Conservation (phyloP, 108 stramenopile genomes). For the Mediolabrus comicus region DNA sequence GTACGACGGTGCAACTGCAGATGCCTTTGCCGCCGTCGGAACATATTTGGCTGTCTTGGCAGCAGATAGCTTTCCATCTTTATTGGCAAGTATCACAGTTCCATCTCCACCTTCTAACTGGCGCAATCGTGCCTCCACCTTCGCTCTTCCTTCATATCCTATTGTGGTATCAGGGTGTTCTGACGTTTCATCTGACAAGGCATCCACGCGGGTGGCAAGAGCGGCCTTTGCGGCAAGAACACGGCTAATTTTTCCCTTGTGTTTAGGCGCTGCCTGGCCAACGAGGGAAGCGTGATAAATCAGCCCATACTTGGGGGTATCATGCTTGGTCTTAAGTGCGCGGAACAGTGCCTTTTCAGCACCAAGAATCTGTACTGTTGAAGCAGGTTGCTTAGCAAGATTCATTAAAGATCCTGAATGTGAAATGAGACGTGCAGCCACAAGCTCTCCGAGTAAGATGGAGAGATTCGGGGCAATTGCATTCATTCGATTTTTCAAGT, state of each 20-base stretch:
- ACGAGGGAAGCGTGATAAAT: slow-evolving; percentile 99
- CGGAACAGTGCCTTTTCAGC: slow-evolving; percentile 99
- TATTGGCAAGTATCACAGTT: slow-evolving; percentile 61
- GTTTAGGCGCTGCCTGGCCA: slow-evolving; percentile 98
- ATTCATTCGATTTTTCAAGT: slow-evolving; percentile 99
- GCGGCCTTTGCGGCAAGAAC: slow-evolving; percentile 99
- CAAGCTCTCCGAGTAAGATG: slow-evolving; percentile 97
- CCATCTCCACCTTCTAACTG: slow-evolving; percentile 93
- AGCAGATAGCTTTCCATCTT: slow-evolving; percentile 69
- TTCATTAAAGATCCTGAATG: slow-evolving; percentile 99
- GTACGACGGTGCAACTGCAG: slow-evolving; percentile 75
- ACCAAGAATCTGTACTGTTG: slow-evolving; percentile 99
- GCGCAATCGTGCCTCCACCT: slow-evolving; percentile 97
- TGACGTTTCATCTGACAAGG: slow-evolving; percentile 88
- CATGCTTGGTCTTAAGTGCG: slow-evolving; percentile 99
- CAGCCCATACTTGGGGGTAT: slow-evolving; percentile 99
- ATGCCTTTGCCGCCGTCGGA: slow-evolving; percentile 71
- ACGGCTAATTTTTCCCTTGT: slow-evolving; percentile 99
- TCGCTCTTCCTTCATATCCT: slow-evolving; percentile 93
- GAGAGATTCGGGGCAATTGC: slow-evolving; percentile 99
- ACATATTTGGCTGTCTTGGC: slow-evolving; percentile 81
- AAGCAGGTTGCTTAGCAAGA: slow-evolving; percentile 98
- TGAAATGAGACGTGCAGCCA: slow-evolving; percentile 98
- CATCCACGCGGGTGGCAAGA: slow-evolving; percentile 98
- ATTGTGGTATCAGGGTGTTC: slow-evolving; percentile 93